These are phyloP conservation scores for Apophysomyces trapeziformis DNA, from an alignment of 371 early-diverging fungal species.

Conservation along the genomic window DNA sequence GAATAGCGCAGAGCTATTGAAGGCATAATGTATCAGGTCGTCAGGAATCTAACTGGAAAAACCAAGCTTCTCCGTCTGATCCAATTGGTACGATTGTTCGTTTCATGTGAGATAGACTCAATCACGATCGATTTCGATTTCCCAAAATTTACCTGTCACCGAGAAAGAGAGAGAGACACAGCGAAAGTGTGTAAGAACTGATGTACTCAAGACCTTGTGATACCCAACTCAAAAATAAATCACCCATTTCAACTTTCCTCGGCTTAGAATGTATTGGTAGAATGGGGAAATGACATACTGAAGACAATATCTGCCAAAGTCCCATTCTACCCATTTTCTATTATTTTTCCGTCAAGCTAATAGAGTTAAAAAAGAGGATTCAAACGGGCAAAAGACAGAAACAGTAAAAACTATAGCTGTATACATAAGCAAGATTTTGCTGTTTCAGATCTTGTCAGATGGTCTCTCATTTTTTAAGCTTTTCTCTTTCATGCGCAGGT, in stretches of 20 bases:
- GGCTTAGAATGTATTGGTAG: no score
- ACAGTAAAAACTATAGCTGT: background rate
- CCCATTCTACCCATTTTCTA: background rate
- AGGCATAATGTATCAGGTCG: no score
- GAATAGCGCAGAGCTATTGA: no score
- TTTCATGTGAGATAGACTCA: background rate
- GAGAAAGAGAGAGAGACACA: background rate
- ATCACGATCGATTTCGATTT: background rate
- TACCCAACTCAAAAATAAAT: background rate
- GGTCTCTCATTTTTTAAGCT: background rate
- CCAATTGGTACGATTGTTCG: background rate
- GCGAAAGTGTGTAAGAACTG: background rate
- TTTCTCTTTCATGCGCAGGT: no score
- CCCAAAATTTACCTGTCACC: background rate
- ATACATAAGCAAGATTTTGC: background rate
- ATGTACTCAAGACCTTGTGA: constrained; percentile 1
- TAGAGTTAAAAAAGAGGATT: no score
- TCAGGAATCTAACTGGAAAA: no score
- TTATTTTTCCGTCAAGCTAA: background rate
- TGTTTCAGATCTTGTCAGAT: constrained; percentile 9
- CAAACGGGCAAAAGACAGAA: background rate
- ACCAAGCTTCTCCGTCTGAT: no score
- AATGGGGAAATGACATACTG: no score
- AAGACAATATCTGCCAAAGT: background rate
- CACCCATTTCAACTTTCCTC: no score